A percentile compares a stretch with the other conserved stretches of the same genome.
phyloP scores from a whole-genome alignment of 2,329 filamentous ascomycete species.

The Teratosphaeria viscida region DNA sequence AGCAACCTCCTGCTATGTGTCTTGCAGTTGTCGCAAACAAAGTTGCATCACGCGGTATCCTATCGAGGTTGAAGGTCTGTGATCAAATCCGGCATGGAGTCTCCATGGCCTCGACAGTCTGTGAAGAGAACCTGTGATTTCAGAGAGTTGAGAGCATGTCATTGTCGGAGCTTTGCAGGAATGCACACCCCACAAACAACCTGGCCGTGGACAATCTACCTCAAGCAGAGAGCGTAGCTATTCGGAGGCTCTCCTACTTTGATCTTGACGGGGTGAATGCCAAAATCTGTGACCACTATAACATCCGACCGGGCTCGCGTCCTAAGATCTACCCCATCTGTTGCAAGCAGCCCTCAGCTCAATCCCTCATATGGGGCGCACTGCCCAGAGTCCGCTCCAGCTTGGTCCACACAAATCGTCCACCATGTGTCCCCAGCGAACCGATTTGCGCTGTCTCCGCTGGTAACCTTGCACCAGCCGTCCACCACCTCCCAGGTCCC shows the following conservation, averaged over 20 bases:
- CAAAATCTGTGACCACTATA: background rate
- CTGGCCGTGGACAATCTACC: background rate
- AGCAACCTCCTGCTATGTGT: background rate
- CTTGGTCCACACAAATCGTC: background rate
- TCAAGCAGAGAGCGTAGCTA: background rate
- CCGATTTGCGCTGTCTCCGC: background rate
- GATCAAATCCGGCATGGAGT: background rate
- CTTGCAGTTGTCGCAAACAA: background rate
- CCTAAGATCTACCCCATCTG: background rate
- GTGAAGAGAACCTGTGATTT: background rate
- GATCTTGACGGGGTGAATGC: background rate
- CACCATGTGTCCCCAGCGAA: background rate
- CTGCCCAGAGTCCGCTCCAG: background rate
- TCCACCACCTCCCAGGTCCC: background rate
- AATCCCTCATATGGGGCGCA: background rate
- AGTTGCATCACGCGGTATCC: background rate
- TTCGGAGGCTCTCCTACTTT: background rate
- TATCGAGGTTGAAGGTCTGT: background rate
- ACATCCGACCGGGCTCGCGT: background rate
- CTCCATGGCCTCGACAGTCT: background rate
- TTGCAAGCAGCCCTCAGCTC: background rate
- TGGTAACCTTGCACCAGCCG: background rate
- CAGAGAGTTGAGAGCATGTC: background rate
- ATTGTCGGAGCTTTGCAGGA: background rate
- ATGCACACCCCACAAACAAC: background rate